Evolutionary conservation across 2,329 filamentous ascomycete genomes (phyloP), one percentile per base, ranked within the genome.

Genomic region (Pseudovirgaria hyperparasitica): DNA sequence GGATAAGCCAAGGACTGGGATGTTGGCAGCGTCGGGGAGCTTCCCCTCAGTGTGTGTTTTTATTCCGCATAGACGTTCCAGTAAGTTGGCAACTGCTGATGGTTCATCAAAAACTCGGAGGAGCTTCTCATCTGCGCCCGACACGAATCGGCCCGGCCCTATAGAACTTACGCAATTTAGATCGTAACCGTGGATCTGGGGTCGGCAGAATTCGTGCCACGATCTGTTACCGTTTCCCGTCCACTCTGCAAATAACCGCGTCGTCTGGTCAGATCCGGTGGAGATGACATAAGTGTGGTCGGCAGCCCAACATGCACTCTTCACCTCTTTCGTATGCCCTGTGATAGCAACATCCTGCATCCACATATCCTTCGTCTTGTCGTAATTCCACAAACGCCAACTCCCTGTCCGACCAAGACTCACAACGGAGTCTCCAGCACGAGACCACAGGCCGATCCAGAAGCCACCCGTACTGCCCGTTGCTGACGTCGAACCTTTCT

Each of bases 141-240:
- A 92, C 13, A 96, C 78, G 48, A 98, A 98, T 40, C 77, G 78
- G 6, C 72, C 67, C 6, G 69, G 55, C 6, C 72, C 75, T 5
- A 94, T 63, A 1, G 75, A 70, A 45, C 85, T 80, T 36, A 96
- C 76, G 52, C 90, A 96, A 60, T 96, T 98, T 29, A 98, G 67
- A 51, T 98, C 87, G 52, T 98, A 98, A 19, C 90, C 90, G 50
- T 98, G 90, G 38, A 98, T 98, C 51, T 98, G 90, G 4, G 90
- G 90, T 26, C 90, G 68, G 1, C 86, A 79, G 62, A 96, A 85
- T 52, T 98, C 90, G 54, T 96, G 87, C 90, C 90, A 98, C 8
- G 82, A 84, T 21, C 36, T 29, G 9, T 41, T 44, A 3, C 46
- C 42, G 2, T 52, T 54, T 16, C 63, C 61, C 33, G 66, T 68